Evolutionary conservation across 108 stramenopile species (phyloP).

Genomic region (Stephanodiscus triporus): DNA sequence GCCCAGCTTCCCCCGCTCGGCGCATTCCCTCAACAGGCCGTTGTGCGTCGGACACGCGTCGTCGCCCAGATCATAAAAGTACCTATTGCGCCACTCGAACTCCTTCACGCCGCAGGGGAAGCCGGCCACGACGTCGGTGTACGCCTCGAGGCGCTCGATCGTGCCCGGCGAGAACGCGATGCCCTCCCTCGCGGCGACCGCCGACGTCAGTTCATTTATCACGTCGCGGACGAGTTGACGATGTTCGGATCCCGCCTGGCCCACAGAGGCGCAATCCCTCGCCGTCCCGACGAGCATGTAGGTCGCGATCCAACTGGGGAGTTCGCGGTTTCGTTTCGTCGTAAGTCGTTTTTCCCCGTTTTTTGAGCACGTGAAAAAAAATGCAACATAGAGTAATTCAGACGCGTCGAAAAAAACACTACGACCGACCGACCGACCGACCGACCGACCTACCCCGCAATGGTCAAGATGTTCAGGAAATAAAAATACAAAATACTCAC

Average conservation of each 20-base stretch:
- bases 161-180: conserved; percentile 63
- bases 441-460: no score
- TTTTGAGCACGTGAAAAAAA: background rate
- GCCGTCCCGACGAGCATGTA: conserved; percentile 91
- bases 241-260: conserved; percentile 71
- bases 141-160: conserved; percentile 79
- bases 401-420: background rate
- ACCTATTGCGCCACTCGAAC: conserved; percentile 92
- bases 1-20: conserved; percentile 58
- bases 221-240: conserved; percentile 65
- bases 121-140: conserved; percentile 88
- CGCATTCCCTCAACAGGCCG: conserved; percentile 62
- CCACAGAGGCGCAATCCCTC: conserved; percentile 78
- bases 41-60: conserved; percentile 76
- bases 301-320: conserved; percentile 79
- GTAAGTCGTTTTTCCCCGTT: no score
- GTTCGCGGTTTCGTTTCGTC: no score
- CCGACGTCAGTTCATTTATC: conserved; percentile 65
- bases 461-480: no score
- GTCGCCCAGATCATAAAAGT: conserved; percentile 74
- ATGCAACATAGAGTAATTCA: background rate
- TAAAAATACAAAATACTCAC: conserved; percentile 36
- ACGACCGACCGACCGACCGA: background rate
- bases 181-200: conserved; percentile 63
- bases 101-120: conserved; percentile 95